Percentiles rank a stretch among this genome's conserved stretches.
phyloP scores from a whole-genome alignment of 1,284 basidiomycete genomes.

The Hortiboletus rubellus region DNA sequence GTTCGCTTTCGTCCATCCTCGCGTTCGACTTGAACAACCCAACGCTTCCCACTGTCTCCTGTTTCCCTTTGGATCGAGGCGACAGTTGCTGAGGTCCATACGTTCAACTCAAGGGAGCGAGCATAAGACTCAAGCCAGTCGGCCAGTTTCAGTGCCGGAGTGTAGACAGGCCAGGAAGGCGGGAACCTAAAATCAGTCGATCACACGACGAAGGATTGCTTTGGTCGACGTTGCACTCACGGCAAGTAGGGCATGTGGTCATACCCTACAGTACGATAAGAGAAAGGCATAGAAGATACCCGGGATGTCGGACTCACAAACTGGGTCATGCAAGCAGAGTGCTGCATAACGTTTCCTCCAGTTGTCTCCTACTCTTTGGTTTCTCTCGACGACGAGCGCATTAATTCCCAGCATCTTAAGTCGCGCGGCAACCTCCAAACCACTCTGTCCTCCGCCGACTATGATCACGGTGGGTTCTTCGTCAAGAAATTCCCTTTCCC shows the following conservation, averaged over 20 bases:
- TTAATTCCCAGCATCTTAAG: slow-evolving; percentile 44
- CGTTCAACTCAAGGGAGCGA: slow-evolving; percentile 45
- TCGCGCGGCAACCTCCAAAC: slow-evolving; percentile 38
- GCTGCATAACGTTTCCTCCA: slow-evolving; percentile 34
- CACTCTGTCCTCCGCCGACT: slow-evolving; percentile 46
- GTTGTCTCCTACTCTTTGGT: slow-evolving; percentile 25
- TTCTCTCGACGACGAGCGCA: slow-evolving; percentile 38
- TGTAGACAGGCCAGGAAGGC: slow-evolving; percentile 42
- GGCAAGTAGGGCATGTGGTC: slow-evolving; percentile 40
- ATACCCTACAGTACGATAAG: slow-evolving; percentile 24
- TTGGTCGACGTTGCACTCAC: slow-evolving; percentile 18
- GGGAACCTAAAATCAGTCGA: slow-evolving; percentile 30
- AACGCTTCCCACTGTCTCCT: slow-evolving; percentile 35
- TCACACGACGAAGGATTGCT: not conserved
- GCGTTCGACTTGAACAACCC: slow-evolving; percentile 41
- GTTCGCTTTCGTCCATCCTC: slow-evolving; percentile 33
- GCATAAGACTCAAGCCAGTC: slow-evolving; percentile 53
- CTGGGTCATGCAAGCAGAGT: slow-evolving; percentile 30
- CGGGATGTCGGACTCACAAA: slow-evolving; percentile 31
- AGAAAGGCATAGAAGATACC: not conserved
- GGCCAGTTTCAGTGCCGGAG: slow-evolving; percentile 44
- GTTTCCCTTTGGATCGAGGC: slow-evolving; percentile 32
- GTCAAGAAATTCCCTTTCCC: slow-evolving; percentile 38
- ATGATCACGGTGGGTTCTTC: slow-evolving; percentile 39
- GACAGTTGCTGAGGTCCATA: slow-evolving; percentile 45